Base-by-base conservation (phyloP, 768 basidiomycete genomes). In the Collybia mongolica region DNA sequence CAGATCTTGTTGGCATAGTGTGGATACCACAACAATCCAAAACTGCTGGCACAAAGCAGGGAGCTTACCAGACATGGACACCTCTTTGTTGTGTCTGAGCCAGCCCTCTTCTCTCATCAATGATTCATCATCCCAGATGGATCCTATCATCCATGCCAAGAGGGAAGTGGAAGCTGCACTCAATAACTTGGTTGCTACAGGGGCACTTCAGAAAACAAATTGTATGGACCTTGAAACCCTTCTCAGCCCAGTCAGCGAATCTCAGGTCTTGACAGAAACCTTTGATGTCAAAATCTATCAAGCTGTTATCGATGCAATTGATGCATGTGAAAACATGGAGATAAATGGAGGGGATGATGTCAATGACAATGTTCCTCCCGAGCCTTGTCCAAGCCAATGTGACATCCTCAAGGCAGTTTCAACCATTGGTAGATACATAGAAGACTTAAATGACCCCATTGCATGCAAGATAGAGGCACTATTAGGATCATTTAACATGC, bases 381-480 rank as follows among this genome's bases (percentile, higher is more conserved):
- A 54, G 17, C 48, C 59, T 39, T 47, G 38, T 20, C 56, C 61
- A 46, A 59, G 43, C 36, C 49, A 41, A 14, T 53, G 23, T 24
- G 58, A 63, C 17, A 28, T 48, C n/a, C 56, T 65, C 39, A 43
- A 59, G 12, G 28, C 58, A 36, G 41, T 49, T 9, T 60, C 58
- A 39, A 61, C 53, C 20, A 55, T 62, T 36, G 12, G 20, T 7
- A 48, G 39, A 49, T 62, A 58, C 24, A 49, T 56, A 1, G 55
- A 55, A 17, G 32, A 49, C 39, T 39, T 48, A 18, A 46, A 64
- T 54, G 51, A 60, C 43, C 60, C 57, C 15, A 53, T 64, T 54
- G 58, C 57, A 3, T 43, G 54, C 26, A 59, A 60, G 53, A 43
- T 64, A n/a, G 59, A 61, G 41, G 46, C 49, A 28, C 37, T 59